Evolutionary conservation across 75 land plant genomes (phyloP).

Genomic region (Chamaecyparis obtusa): DNA sequence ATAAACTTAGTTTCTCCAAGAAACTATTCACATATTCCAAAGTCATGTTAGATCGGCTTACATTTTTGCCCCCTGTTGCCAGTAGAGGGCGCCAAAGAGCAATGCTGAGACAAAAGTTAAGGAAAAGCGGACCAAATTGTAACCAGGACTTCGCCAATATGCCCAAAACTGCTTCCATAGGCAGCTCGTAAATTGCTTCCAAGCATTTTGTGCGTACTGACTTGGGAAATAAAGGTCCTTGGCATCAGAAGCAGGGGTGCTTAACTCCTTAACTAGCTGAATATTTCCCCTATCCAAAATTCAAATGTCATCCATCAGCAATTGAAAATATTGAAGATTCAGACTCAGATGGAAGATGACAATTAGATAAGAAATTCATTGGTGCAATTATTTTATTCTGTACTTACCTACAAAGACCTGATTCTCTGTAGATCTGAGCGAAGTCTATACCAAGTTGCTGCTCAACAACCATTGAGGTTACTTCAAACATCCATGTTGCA

Average conservation of each 20-base stretch:
- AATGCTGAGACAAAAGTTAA: slow-evolving; percentile 40
- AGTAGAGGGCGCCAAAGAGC: slow-evolving; percentile 64
- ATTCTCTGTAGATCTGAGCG: background rate
- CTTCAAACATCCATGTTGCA: slow-evolving; percentile 9
- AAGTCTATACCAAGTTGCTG: background rate
- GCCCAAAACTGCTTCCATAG: slow-evolving; percentile 69
- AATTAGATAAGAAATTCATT: background rate
- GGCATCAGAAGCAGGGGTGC: background rate
- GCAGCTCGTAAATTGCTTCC: slow-evolving; percentile 3
- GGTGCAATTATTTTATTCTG: background rate
- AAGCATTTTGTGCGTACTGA: background rate
- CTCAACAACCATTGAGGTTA: background rate
- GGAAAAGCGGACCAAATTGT: slow-evolving; percentile 54
- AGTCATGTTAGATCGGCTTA: too few relatives aligned
- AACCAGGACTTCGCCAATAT: slow-evolving; percentile 69
- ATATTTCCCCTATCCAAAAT: background rate
- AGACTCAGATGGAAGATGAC: background rate
- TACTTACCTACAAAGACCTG: background rate
- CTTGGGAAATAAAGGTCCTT: background rate
- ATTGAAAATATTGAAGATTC: background rate
- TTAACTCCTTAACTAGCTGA: background rate
- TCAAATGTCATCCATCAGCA: background rate
- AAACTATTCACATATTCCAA: too few relatives aligned
- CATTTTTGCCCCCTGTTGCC: slow-evolving; percentile 54
- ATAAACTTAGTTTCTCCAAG: too few relatives aligned